These are phyloP conservation scores for Beauveria caledonica DNA, from an alignment of 2,329 filamentous ascomycete genomes.

Conservation along the genomic window DNA sequence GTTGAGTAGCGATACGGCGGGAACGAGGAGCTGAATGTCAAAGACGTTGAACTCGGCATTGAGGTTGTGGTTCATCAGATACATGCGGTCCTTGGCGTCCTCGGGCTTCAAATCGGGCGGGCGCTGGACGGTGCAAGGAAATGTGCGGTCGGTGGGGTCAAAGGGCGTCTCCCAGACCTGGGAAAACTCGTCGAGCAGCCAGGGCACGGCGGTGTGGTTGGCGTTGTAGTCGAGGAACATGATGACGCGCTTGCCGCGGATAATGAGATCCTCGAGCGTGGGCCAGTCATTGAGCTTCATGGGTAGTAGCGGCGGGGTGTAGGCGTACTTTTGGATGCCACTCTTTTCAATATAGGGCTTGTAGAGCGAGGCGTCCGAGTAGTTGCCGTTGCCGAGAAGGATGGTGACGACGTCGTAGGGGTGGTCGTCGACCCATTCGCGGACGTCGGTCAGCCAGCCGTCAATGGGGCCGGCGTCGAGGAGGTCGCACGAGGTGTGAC, in stretches of 20 bases:
- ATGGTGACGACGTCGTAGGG: conserved; percentile 86
- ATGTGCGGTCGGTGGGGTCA: conserved; percentile 53
- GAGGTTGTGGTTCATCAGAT: conserved; percentile 85
- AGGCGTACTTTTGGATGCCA: conserved; percentile 66
- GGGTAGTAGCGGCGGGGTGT: conserved; percentile 60
- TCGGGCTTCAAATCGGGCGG: conserved; percentile 55
- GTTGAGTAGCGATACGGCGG: conserved; percentile 61
- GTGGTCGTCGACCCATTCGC: conserved; percentile 63
- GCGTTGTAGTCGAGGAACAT: conserved; percentile 82
- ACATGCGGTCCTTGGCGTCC: conserved; percentile 56
- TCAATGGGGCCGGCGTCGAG: conserved; percentile 74
- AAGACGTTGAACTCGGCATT: conserved; percentile 68
- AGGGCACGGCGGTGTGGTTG: conserved; percentile 70
- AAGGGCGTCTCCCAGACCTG: conserved; percentile 92
- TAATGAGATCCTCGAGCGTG: conserved; percentile 68
- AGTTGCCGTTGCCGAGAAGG: conserved; percentile 76
- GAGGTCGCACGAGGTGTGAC: conserved; percentile 76
- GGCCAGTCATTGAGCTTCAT: conserved; percentile 76
- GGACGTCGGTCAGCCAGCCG: conserved; percentile 61
- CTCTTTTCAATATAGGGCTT: conserved; percentile 59
- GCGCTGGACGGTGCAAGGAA: conserved; percentile 72
- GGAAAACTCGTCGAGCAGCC: conserved; percentile 78
- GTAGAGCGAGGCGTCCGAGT: conserved; percentile 56
- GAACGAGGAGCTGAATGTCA: conserved; percentile 57
- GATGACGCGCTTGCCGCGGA: conserved; percentile 61